Base-by-base conservation (phyloP, 2,329 filamentous ascomycete genomes). In the Trichoderma asperellum region DNA sequence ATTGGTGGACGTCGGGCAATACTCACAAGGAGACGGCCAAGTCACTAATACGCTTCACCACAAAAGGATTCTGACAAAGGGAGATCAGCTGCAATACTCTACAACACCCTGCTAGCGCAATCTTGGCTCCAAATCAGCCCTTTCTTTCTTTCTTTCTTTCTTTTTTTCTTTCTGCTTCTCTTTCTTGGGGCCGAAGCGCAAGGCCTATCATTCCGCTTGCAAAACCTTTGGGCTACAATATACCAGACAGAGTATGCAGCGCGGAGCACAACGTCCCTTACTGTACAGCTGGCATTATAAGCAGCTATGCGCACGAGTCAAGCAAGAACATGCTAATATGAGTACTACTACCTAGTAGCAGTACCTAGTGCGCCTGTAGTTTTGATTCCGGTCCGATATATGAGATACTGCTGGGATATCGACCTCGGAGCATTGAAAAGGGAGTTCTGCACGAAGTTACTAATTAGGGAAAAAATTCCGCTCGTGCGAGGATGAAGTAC, bases 341-440 rank as follows among this genome's bases (percentile, higher is more conserved):
- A 40, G 61, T n/a, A 14, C 61, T 64, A 64, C 16, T n/a, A 18
- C 16, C 16, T 43, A 43, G 40, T 49, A 49, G 47, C 47, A 49
- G 47, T 49, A 49, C 47, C n/a, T 21, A 49, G 47, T 49, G 47
- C 18, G 40, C 47, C 47, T 49, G 49, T 52, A 64, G 43, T 67
- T 27, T 59, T 34, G 63, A 67, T 49, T 67, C 63, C 63, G 63
- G 63, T 67, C 53, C 63, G 55, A 47, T 57, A 55, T 24, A 49
- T 49, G 47, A 49, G 47, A 24, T 49, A 21, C 37, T 66, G 27
- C 35, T 58, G 37, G 63, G 37, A 57, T 57, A 37, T 49, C 63
- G 29, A 47, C 53, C 47, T 66, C 63, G 63, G 53, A 66, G 63
- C 43, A 66, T 66, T 58, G 37, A 14, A 58, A 65, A 65, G 62